A percentile compares a stretch with the other conserved stretches of the same genome.
phyloP scores from a whole-genome alignment of 257 asterid species.

The Jacaranda mimosifolia region DNA sequence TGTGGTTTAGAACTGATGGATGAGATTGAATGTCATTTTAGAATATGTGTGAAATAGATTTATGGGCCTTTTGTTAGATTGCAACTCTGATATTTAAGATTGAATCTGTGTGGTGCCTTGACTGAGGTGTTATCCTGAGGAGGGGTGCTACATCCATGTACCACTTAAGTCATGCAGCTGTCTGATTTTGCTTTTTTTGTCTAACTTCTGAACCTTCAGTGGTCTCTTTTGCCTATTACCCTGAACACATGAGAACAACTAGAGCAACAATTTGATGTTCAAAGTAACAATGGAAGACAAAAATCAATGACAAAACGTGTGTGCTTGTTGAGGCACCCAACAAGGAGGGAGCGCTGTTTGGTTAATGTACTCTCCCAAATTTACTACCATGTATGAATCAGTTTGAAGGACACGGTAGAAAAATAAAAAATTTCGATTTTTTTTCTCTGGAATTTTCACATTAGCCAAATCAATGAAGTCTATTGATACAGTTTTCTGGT shows the following conservation, averaged over 20 bases:
- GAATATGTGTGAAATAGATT: too few relatives aligned
- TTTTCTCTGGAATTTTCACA: neutral
- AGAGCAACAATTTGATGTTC: slow-evolving; percentile 58
- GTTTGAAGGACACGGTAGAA: slow-evolving; percentile 1
- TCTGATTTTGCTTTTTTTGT: slow-evolving; percentile 43
- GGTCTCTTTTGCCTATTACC: slow-evolving; percentile 48
- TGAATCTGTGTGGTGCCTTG: too few relatives aligned
- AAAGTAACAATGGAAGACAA: slow-evolving; percentile 33
- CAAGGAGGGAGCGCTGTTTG: neutral
- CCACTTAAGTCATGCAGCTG: slow-evolving; percentile 45
- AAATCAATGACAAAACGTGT: neutral
- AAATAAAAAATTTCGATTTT: neutral
- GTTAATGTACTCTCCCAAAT: neutral
- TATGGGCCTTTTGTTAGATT: too few relatives aligned
- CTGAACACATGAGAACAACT: slow-evolving; percentile 54
- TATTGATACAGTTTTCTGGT: neutral
- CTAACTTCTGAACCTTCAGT: slow-evolving; percentile 48
- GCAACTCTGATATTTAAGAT: too few relatives aligned
- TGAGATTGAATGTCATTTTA: too few relatives aligned
- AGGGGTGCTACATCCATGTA: too few relatives aligned
- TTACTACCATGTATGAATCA: slow-evolving; percentile 18
- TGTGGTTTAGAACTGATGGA: too few relatives aligned
- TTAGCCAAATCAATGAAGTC: neutral
- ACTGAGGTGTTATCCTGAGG: too few relatives aligned
- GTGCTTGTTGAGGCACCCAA: slow-evolving; percentile 15